Evolutionary conservation across 75 land plant species (phyloP).

Genomic region (Pseudotsuga menziesii): DNA sequence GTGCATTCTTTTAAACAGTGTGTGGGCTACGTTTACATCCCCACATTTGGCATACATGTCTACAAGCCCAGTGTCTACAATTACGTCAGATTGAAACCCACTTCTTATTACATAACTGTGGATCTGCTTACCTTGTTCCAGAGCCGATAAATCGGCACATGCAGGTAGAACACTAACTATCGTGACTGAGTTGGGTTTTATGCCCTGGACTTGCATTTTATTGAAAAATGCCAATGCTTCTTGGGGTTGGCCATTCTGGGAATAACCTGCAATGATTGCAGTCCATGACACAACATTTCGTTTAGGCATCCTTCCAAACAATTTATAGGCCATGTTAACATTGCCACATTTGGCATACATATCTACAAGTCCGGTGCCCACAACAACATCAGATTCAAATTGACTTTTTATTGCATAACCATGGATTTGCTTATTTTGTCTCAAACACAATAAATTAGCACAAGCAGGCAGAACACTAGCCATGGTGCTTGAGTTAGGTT

Average conservation of each 20-base stretch:
- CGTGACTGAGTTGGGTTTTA: too few relatives aligned
- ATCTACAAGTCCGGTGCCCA: constrained; percentile 41
- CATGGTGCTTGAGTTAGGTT: constrained; percentile 46
- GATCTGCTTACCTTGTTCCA: too few relatives aligned
- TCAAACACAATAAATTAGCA: constrained; percentile 30
- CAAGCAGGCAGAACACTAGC: constrained; percentile 56
- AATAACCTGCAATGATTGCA: constrained; percentile 50
- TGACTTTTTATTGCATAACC: constrained; percentile 40
- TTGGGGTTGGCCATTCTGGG: constrained; percentile 2
- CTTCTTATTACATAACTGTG: too few relatives aligned
- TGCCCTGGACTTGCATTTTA: too few relatives aligned
- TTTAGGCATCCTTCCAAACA: constrained; percentile 33
- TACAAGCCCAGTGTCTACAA: too few relatives aligned
- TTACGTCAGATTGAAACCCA: too few relatives aligned
- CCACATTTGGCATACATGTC: too few relatives aligned
- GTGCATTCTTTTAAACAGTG: constrained; percentile 20
- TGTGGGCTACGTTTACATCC: not conserved
- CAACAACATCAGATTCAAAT: constrained; percentile 37
- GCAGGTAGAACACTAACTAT: too few relatives aligned
- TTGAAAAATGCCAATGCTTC: too few relatives aligned
- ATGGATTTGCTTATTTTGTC: constrained; percentile 47
- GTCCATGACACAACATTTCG: constrained; percentile 66
- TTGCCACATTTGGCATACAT: constrained; percentile 64
- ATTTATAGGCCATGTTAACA: constrained; percentile 18
- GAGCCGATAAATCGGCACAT: too few relatives aligned